phyloP scores from a whole-genome alignment of 805 yeast genomes.

The Metschnikowia similis region DNA sequence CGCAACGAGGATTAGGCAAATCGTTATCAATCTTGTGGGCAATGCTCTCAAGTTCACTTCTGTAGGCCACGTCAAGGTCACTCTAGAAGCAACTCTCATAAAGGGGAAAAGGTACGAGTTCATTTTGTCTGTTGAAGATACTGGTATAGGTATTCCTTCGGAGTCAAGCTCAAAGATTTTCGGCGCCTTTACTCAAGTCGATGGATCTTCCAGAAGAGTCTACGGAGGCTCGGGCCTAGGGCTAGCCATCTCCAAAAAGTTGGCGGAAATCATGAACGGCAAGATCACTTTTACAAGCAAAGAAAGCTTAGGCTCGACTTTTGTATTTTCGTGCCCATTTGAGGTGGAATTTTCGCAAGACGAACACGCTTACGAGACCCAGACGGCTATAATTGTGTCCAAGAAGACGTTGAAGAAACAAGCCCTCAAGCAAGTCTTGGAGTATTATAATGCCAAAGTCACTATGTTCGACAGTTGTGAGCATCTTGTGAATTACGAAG shows the following conservation, averaged over 20 bases:
- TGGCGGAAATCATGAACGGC: conserved; percentile 49
- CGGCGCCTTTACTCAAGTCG: conserved; percentile 54
- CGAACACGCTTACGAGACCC: conserved; percentile 3
- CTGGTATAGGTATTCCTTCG: conserved; percentile 52
- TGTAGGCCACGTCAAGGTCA: conserved; percentile 39
- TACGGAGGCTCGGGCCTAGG: conserved; percentile 55
- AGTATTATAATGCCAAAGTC: conserved; percentile 32
- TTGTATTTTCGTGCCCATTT: conserved; percentile 33
- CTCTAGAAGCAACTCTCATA: conserved; percentile 27
- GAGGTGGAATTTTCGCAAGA: conserved; percentile 24
- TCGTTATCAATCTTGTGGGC: conserved; percentile 48
- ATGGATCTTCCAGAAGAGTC: conserved; percentile 47
- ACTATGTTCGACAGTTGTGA: conserved; percentile 16
- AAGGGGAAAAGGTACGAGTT: conserved; percentile 34
- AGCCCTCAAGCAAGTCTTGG: conserved; percentile 30
- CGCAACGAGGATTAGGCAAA: conserved; percentile 46
- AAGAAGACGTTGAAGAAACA: conserved; percentile 25
- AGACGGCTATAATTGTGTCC: conserved; percentile 31
- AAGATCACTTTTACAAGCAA: conserved; percentile 40
- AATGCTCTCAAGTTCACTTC: conserved; percentile 51
- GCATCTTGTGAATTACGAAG: conserved; percentile 10
- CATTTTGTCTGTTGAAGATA: conserved; percentile 40
- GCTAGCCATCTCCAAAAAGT: conserved; percentile 44
- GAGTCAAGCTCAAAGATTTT: conserved; percentile 43
- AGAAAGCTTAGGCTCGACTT: conserved; percentile 46